Percentiles rank a stretch among this genome's conserved stretches.
phyloP scores from a whole-genome alignment of 2,329 filamentous ascomycete genomes.

The Diplocarpon mali region DNA sequence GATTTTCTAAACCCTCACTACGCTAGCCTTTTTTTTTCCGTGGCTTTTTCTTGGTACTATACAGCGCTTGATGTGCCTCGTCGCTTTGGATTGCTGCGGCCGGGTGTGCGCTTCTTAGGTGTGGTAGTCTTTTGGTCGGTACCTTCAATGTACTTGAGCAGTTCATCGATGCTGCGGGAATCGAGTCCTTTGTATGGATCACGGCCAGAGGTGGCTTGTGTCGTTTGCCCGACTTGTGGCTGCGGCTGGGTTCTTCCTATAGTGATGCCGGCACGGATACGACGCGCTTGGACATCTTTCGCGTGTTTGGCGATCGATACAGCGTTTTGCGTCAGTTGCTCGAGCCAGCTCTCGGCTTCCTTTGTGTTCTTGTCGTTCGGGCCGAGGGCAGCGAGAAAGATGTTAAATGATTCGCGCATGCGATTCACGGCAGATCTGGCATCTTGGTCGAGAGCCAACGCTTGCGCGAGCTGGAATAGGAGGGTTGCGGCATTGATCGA shows the following conservation, averaged over 20 bases:
- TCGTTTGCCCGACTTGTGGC: slow-evolving; percentile 50
- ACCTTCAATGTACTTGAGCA: slow-evolving; percentile 91
- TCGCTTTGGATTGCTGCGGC: slow-evolving; percentile 45
- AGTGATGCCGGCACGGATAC: slow-evolving; percentile 57
- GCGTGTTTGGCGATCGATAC: slow-evolving; percentile 90
- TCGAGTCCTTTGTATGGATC: slow-evolving; percentile 41
- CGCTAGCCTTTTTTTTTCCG: neutral
- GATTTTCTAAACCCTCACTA: neutral
- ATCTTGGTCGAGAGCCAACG: slow-evolving; percentile 89
- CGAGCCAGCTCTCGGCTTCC: slow-evolving; percentile 92
- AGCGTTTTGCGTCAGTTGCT: slow-evolving; percentile 90
- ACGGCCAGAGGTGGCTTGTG: slow-evolving; percentile 33
- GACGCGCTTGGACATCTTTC: slow-evolving; percentile 70
- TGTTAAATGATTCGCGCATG: slow-evolving; percentile 95
- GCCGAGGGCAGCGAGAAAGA: slow-evolving; percentile 81
- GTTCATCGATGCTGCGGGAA: slow-evolving; percentile 79
- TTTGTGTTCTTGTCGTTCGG: slow-evolving; percentile 94
- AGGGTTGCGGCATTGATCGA: slow-evolving; percentile 91
- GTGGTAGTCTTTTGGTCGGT: slow-evolving; percentile 39
- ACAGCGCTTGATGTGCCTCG: slow-evolving; percentile 29
- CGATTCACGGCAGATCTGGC: slow-evolving; percentile 81
- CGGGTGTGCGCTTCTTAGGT: slow-evolving; percentile 41
- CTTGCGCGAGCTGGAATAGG: slow-evolving; percentile 93
- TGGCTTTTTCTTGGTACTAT: slow-evolving; percentile 7
- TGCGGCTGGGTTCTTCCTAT: slow-evolving; percentile 47